phyloP scores from a whole-genome alignment of 1,284 basidiomycete species.

The Ganoderma sinense region DNA sequence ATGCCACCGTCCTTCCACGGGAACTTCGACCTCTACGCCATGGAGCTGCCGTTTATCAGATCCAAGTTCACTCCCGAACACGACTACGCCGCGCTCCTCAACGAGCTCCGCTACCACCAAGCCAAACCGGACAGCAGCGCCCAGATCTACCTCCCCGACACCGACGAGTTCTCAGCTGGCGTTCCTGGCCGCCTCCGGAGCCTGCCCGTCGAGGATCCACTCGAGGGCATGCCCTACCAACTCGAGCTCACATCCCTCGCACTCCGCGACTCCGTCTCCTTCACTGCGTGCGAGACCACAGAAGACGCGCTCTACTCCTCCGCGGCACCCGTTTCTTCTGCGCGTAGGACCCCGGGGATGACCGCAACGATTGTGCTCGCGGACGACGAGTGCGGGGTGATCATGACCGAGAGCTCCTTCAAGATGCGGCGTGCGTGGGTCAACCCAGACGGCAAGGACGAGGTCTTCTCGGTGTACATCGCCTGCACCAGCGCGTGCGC shows the following conservation, averaged over 20 bases:
- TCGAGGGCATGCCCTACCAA: neutral
- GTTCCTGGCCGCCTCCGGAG: no score
- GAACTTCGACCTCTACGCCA: slow-evolving; percentile 38
- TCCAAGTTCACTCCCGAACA: neutral
- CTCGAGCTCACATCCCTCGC: neutral
- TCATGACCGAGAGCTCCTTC: neutral
- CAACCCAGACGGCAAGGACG: neutral
- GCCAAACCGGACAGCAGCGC: neutral
- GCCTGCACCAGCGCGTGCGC: neutral
- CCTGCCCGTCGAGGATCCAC: neutral
- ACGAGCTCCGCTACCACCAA: neutral
- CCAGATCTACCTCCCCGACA: neutral
- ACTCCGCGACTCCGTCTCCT: neutral
- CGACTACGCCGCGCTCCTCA: neutral
- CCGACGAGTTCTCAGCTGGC: neutral
- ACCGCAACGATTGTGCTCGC: neutral
- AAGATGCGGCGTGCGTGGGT: neutral
- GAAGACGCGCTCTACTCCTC: neutral
- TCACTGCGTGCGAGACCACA: neutral
- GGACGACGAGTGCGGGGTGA: neutral
- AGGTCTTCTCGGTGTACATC: neutral
- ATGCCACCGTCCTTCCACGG: slow-evolving; percentile 46
- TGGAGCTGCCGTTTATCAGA: neutral
- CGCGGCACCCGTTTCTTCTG: neutral
- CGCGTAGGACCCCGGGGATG: neutral